Evolutionary conservation across 495 filamentous ascomycete species (phyloP), one percentile per base, ranked within the genome.

Genomic region (Hyaloscypha bicolor): DNA sequence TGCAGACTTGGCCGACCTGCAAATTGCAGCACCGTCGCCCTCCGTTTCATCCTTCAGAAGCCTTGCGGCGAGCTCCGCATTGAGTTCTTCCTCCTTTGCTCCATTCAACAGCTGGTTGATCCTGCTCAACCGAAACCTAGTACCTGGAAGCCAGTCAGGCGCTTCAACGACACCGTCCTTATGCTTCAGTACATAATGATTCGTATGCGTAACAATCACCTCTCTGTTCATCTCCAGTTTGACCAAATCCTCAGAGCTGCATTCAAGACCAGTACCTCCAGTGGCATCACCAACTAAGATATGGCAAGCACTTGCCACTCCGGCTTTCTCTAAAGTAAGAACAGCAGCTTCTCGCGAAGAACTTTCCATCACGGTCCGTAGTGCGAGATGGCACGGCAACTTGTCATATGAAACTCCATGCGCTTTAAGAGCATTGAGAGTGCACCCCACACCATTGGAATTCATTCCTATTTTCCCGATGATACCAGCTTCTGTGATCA

Each of bases 401-500:
- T 80, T 83, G 48, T 77, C 76, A 29, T 76, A 79, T 62, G 86
- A 79, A 60, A 87, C 81, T 1, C 87, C 86, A 19, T 79, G 79
- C 2, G 87, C 88, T 53, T 82, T 80, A 63, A 91, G 87, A 4
- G 88, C 89, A 72, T 92, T 91, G 22, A 92, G 77, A 55, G 84
- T 87, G n/a, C 85, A 84, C 3, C 88, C 88, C 1, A 91, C 87
- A 3, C 87, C 86, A 0, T 76, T 74, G 16, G 76, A 78, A 69
- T 91, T 91, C 72, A 90, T 78, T 1, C 90, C 89, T 51, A 91
- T 90, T 71, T 92, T 92, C 22, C 88, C 87, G 22, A 91, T 83
- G n/a, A 91, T 85, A 1, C 89, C 89, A 21, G 88, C 89, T 77
- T 91, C 82, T 2, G 82, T 85, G 52, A 85, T 75, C 76, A 79